Base-by-base conservation (phyloP, 176 grass and related monocot genomes). In the Juncus effusus region DNA sequence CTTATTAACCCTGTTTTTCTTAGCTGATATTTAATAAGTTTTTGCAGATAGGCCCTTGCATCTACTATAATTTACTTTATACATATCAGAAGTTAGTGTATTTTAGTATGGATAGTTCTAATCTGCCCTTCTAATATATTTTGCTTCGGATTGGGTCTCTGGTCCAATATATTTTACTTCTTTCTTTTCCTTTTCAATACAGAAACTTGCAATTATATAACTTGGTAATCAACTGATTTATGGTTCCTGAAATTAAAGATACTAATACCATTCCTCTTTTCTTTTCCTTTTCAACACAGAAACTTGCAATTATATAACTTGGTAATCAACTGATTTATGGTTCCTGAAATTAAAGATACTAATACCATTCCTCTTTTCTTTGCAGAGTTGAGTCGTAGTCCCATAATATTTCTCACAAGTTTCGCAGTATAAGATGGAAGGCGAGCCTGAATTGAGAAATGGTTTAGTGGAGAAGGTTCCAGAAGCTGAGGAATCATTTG, bases 41-140 rank as follows among this genome's bases (percentile, higher is more conserved):
- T 60, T 72, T 72, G 54, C 69, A 44, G 3, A 59, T 59, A 35
- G 52, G 58, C 55, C 69, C 69, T 37, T 72, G 69, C 28, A 59
- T 6, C 40, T 60, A 47, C 13, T 58, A 0, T 58, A 60, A 41
- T 59, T 16, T 2, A 15, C 12, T 59, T 72, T 36, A 19, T 56
- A 40, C 15, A 3, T 2, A 54, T 8, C 11, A 10, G 3, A 56
- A 56, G 52, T 9, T 54, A 69, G 40, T 56, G 8, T 40, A 38
- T 38, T 69, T 10, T 53, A 3, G 53, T 19, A 35, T 10, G 41
- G 7, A 40, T 56, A 40, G 2, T 28, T 56, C n/a, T 70, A 3
- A 55, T 9, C 6, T 16, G 11, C 4, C 2, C 11, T 69, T 69
- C 38, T 12, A 69, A 69, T 55, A 37, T 70, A 37, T 56, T 40